Percentiles rank a stretch among this genome's conserved stretches.
These are phyloP conservation scores for Aspergillus arachidicola DNA, from an alignment of 2,329 filamentous ascomycete species.

Conservation along the genomic window DNA sequence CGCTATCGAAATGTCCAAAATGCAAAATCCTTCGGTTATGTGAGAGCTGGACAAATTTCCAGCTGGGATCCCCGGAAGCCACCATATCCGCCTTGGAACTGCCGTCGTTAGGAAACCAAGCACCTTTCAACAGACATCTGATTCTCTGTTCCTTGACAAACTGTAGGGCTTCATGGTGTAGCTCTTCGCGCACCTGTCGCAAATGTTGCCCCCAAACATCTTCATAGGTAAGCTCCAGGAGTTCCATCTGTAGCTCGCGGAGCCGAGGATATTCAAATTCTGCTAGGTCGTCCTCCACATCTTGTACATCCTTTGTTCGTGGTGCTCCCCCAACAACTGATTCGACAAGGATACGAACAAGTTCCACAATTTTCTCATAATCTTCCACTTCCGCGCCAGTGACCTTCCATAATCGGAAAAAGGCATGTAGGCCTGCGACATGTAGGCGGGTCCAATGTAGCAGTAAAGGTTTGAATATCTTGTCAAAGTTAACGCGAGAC, in stretches of 20 bases:
- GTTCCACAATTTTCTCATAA: constrained; percentile 89
- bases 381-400: constrained; percentile 83
- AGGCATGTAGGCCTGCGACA: constrained; percentile 79
- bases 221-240: constrained; percentile 88
- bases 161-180: constrained; percentile 86
- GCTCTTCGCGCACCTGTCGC: constrained; percentile 83
- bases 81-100: constrained; percentile 54
- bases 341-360: constrained; percentile 86
- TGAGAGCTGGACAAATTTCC: constrained; percentile 84
- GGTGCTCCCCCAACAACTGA: constrained; percentile 82
- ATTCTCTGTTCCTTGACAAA: constrained; percentile 98
- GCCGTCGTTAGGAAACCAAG: constrained; percentile 73
- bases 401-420: constrained; percentile 89
- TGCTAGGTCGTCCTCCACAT: constrained; percentile 85
- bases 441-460: constrained; percentile 93
- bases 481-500: constrained; percentile 76
- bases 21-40: constrained; percentile 90
- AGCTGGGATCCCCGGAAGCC: constrained; percentile 51
- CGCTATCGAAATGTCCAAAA: constrained; percentile 78
- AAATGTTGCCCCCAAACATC: constrained; percentile 92
- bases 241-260: constrained; percentile 87
- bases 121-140: constrained; percentile 81
- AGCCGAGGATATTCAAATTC: constrained; percentile 80
- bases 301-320: constrained; percentile 79
- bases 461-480: constrained; percentile 81